Base-by-base conservation (phyloP, 129 eudicot species). In the Arctium minus region DNA sequence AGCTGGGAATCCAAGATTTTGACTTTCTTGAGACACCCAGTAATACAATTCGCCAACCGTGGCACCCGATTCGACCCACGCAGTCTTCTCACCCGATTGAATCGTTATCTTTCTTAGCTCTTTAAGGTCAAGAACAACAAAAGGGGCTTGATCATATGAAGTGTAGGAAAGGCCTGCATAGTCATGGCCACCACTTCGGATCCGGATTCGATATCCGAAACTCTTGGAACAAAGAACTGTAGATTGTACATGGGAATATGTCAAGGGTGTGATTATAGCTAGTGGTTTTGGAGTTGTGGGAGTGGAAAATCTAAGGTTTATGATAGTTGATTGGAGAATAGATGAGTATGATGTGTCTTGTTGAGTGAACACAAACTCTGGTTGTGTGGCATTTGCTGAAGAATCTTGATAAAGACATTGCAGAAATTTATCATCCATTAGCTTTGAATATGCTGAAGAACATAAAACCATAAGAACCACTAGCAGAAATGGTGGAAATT, bases 121-220 rank as follows among this genome's bases (percentile, higher is more conserved):
- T 0, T 73, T 72, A 33, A 84, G 82, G 68, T 84, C 87, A 65
- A 84, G 84, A 53, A 81, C 6, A 18, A 73, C 79, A 27, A 72
- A 81, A 0, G 62, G 85, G 78, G 12, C 1, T 70, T 32, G 50
- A 32, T 71, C 70, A 33, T 70, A 17, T 37, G 64, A 65, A 36
- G 46, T 50, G 27, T 56, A 73, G 3, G 85, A 82, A 62, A 82
- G 46, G 3, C 85, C 85, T 39, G 70, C 80, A 1, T 56, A 82
- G 56, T 82, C 85, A 17, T 82, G 85, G 36, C 80, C 85, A 1
- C 80, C 85, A n/a, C 85, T 82, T 75, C 85, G 69, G 36, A n/a
- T 82, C 37, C 85, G 33, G 18, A 82, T 64, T 15, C 29, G 65
- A 39, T 38, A 27, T 4, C 31, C 78, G 38, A 60, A 37, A 38